Percentiles rank a stretch among this genome's conserved stretches.
These are phyloP conservation scores for Gautieria morchelliformis DNA, from an alignment of 768 basidiomycete species.

Conservation along the genomic window DNA sequence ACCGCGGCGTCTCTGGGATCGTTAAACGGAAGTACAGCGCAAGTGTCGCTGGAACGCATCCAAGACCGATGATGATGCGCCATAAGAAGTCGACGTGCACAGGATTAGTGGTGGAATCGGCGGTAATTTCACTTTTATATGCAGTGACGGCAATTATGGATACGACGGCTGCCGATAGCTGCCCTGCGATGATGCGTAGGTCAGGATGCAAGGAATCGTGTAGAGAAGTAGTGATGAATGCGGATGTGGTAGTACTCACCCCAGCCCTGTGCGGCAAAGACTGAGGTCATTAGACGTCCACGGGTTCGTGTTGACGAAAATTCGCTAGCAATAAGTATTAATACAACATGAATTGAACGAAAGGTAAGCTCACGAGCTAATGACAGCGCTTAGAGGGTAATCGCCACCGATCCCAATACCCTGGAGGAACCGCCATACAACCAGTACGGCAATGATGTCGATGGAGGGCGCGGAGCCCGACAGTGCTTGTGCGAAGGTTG, in stretches of 20 bases:
- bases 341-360: not conserved
- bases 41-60: conserved; percentile 69
- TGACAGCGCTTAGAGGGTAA: conserved; percentile 78
- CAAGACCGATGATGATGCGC: conserved; percentile 84
- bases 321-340: conserved; percentile 27
- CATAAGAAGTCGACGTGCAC: conserved; percentile 65
- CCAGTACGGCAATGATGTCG: conserved; percentile 61
- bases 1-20: conserved; percentile 86
- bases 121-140: conserved; percentile 53
- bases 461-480: conserved; percentile 59
- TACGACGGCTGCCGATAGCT: conserved; percentile 54
- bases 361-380: conserved; percentile 41
- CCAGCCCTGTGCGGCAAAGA: conserved; percentile 83
- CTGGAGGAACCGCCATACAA: conserved; percentile 81
- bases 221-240: too few species aligned
- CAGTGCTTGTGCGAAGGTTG: conserved; percentile 71
- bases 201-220: too few species aligned
- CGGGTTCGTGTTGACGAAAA: conserved; percentile 71
- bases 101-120: conserved; percentile 27
- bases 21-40: conserved; percentile 91
- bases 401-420: conserved; percentile 85
- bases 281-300: conserved; percentile 83
- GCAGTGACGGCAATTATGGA: conserved; percentile 54
- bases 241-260: conserved; percentile 35
- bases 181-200: not conserved